Conservation (phyloP, 495 filamentous ascomycete species). For the Friedmanniomyces endolithicus region DNA sequence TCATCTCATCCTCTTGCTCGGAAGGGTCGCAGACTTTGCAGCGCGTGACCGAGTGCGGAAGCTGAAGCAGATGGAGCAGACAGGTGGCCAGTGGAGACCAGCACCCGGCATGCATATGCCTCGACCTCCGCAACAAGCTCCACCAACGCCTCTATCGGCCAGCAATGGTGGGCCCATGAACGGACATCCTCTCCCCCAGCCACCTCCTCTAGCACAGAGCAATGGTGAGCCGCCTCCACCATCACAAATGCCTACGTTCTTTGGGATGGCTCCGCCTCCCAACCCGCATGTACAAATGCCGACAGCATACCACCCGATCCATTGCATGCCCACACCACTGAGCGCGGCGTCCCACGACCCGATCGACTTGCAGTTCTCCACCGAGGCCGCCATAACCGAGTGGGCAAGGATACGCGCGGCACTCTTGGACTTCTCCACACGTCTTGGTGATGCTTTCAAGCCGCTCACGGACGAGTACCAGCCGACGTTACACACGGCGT, state of each 20-base stretch:
- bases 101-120: constrained; percentile 34
- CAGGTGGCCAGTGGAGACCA: constrained; percentile 48
- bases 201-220: neutral
- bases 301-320: constrained; percentile 27
- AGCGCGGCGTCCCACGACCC: constrained; percentile 1
- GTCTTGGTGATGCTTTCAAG: constrained; percentile 64
- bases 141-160: constrained; percentile 14
- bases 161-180: neutral
- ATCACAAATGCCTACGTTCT: constrained; percentile 32
- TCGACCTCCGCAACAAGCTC: constrained; percentile 8
- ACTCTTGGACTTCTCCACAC: constrained; percentile 49
- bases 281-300: constrained; percentile 40
- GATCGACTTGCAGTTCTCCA: constrained; percentile 31
- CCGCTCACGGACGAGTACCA: constrained; percentile 63
- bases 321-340: constrained; percentile 7
- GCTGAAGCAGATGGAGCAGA: constrained; percentile 42
- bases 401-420: constrained; percentile 66
- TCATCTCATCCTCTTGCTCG: constrained; percentile 70
- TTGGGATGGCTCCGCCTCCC: constrained; percentile 51
- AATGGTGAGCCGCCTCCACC: neutral
- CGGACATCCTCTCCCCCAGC: neutral
- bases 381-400: constrained; percentile 58
- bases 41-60: constrained; percentile 70
- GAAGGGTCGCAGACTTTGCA: constrained; percentile 69
- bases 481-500: constrained; percentile 54